A percentile compares a stretch with the other conserved stretches of the same genome.
Evolutionary conservation across 2,329 filamentous ascomycete species (phyloP).

Genomic region (Lasiodiplodia gonubiensis): DNA sequence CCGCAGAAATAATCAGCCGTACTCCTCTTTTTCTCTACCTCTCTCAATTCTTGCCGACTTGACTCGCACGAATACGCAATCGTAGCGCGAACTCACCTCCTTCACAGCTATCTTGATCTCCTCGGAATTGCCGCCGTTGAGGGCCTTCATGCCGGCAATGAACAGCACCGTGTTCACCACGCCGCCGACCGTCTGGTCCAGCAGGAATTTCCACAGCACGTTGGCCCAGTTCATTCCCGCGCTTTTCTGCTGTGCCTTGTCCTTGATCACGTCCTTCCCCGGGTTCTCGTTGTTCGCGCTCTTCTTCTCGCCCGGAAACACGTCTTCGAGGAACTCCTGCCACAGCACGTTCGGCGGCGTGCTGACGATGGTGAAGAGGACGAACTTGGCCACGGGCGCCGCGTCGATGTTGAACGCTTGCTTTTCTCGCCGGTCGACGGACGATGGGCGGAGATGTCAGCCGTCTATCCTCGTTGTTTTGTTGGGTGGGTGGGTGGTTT

Average conservation of each 20-base stretch:
- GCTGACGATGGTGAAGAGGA: slow-evolving; percentile 73
- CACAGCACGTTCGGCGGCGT: slow-evolving; percentile 85
- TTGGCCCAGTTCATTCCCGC: slow-evolving; percentile 54
- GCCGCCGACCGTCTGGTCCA: slow-evolving; percentile 73
- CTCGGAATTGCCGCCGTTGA: slow-evolving; percentile 35
- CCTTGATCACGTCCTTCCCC: slow-evolving; percentile 34
- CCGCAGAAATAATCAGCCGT: neutral
- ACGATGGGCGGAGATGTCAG: neutral
- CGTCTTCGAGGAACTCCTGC: slow-evolving; percentile 78
- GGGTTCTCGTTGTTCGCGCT: slow-evolving; percentile 36
- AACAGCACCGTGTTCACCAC: slow-evolving; percentile 70
- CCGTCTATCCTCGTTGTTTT: neutral
- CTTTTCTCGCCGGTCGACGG: slow-evolving; percentile 47
- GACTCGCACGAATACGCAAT: neutral
- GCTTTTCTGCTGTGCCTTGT: slow-evolving; percentile 46
- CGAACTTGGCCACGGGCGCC: slow-evolving; percentile 75
- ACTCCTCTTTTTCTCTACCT: neutral
- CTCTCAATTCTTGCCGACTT: neutral
- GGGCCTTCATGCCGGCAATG: slow-evolving; percentile 63
- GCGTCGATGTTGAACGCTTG: slow-evolving; percentile 67
- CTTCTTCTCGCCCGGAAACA: slow-evolving; percentile 67
- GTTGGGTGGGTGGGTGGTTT: slow-evolving; percentile 3
- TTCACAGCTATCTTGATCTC: slow-evolving; percentile 30
- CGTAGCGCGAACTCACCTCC: slow-evolving; percentile 30
- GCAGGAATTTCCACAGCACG: slow-evolving; percentile 68